Conservation (phyloP, 2,329 filamentous ascomycete species). For the Pleomassaria siparia region DNA sequence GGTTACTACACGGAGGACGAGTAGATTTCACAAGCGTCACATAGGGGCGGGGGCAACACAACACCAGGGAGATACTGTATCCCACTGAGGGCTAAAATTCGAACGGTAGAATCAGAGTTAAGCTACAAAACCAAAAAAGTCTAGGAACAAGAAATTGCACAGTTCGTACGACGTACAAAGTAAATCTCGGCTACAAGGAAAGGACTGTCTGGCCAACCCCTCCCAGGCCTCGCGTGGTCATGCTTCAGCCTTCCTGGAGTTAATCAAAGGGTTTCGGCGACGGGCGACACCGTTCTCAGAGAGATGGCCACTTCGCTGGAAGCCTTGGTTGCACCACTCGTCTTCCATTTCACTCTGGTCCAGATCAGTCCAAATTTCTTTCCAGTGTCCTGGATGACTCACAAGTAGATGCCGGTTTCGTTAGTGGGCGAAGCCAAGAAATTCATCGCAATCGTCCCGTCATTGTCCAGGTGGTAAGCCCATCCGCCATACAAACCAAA, state of each 20-base stretch:
- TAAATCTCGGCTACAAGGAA: background rate
- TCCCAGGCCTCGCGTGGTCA: background rate
- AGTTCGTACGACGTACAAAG: no score
- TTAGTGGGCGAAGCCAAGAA: slow-evolving; percentile 11
- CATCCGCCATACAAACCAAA: slow-evolving; percentile 36
- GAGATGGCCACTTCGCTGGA: slow-evolving; percentile 13
- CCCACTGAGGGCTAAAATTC: no score
- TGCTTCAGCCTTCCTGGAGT: background rate
- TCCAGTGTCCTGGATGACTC: background rate
- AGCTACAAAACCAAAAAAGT: background rate
- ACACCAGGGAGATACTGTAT: no score
- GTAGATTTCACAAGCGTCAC: no score
- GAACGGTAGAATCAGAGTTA: background rate
- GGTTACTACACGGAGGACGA: no score
- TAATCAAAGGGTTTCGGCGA: slow-evolving; percentile 2
- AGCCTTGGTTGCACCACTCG: slow-evolving; percentile 11
- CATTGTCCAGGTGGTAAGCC: slow-evolving; percentile 31
- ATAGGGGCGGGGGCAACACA: no score
- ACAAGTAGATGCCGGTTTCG: slow-evolving; percentile 10
- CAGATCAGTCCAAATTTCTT: background rate
- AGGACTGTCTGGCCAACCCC: background rate
- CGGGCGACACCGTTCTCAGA: slow-evolving; percentile 16
- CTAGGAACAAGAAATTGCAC: background rate
- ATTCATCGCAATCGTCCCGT: slow-evolving; percentile 10
- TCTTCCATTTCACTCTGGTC: slow-evolving; percentile 17